A percentile compares a stretch with the other conserved stretches of the same genome.
These are phyloP conservation scores for Monascus ruber DNA, from an alignment of 2,329 filamentous ascomycete genomes.

Conservation along the genomic window DNA sequence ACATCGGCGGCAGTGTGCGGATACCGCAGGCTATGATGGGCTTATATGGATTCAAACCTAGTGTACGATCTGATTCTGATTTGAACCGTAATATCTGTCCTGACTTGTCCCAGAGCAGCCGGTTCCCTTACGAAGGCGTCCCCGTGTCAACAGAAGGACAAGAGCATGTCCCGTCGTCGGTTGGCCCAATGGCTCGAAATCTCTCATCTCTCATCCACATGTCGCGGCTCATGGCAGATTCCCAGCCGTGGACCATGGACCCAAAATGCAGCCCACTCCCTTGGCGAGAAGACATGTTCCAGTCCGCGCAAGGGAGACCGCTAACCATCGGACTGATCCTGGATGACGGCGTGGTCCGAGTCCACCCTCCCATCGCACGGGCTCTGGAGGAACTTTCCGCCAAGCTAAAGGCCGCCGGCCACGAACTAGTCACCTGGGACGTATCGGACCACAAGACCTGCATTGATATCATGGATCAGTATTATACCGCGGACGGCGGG, in stretches of 20 bases:
- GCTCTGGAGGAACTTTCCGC: conserved; percentile 27
- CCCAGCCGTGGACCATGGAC: conserved; percentile 44
- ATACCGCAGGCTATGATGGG: conserved; percentile 40
- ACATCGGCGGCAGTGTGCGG: conserved; percentile 42
- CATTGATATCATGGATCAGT: conserved; percentile 49
- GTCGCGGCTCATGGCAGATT: conserved; percentile 38
- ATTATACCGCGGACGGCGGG: conserved; percentile 51
- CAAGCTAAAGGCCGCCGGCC: conserved; percentile 37
- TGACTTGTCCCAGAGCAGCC: conserved; percentile 35
- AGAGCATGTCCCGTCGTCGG: conserved; percentile 51
- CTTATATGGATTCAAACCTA: conserved; percentile 39
- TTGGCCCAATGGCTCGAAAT: conserved; percentile 49
- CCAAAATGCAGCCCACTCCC: conserved; percentile 42
- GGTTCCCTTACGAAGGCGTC: conserved; percentile 48
- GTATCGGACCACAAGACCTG: conserved; percentile 42
- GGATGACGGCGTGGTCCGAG: conserved; percentile 44
- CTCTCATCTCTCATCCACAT: conserved; percentile 39
- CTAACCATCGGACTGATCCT: conserved; percentile 40
- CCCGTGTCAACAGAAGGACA: conserved; percentile 53
- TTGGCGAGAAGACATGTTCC: conserved; percentile 41
- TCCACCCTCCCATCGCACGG: conserved; percentile 43
- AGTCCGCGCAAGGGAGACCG: conserved; percentile 29
- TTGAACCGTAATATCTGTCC: background rate
- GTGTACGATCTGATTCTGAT: conserved; percentile 9
- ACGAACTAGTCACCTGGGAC: conserved; percentile 46